Evolutionary conservation across 176 grass and related monocot genomes (phyloP).

Genomic region (Carex kokanica): DNA sequence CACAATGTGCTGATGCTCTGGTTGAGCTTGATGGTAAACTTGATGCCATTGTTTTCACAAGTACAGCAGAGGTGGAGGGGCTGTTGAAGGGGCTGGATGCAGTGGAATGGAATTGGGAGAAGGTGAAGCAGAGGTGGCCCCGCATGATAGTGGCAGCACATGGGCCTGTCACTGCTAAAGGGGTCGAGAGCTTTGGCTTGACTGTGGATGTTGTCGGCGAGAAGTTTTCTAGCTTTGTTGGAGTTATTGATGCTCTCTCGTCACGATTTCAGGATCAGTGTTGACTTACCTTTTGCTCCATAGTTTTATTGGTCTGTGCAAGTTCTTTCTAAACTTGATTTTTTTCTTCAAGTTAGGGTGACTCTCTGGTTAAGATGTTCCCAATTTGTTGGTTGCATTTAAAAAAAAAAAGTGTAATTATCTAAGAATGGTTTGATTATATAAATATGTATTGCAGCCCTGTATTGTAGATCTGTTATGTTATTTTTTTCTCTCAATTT

Average conservation of each 20-base stretch:
- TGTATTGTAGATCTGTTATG: neutral
- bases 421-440: neutral
- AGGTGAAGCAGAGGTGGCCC: conserved; percentile 49
- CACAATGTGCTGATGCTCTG: conserved; percentile 37
- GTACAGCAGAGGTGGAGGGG: conserved; percentile 77
- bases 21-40: conserved; percentile 27
- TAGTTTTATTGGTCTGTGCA: neutral
- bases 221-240: conserved; percentile 71
- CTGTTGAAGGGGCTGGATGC: conserved; percentile 72
- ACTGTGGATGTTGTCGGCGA: conserved; percentile 57
- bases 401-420: neutral
- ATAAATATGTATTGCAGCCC: neutral
- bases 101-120: conserved; percentile 55
- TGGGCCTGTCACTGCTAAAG: conserved; percentile 67
- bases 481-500: neutral
- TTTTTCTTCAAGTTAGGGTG: neutral
- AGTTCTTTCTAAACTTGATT: neutral
- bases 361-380: neutral
- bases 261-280: conserved; percentile 8
- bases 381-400: neutral
- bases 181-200: conserved; percentile 53
- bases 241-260: conserved; percentile 56
- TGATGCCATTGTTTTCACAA: conserved; percentile 85
- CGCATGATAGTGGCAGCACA: conserved; percentile 64
- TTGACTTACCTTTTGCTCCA: neutral